Evolutionary conservation across 768 basidiomycete genomes (phyloP).

Genomic region (Pleurotus tuoliensis): DNA sequence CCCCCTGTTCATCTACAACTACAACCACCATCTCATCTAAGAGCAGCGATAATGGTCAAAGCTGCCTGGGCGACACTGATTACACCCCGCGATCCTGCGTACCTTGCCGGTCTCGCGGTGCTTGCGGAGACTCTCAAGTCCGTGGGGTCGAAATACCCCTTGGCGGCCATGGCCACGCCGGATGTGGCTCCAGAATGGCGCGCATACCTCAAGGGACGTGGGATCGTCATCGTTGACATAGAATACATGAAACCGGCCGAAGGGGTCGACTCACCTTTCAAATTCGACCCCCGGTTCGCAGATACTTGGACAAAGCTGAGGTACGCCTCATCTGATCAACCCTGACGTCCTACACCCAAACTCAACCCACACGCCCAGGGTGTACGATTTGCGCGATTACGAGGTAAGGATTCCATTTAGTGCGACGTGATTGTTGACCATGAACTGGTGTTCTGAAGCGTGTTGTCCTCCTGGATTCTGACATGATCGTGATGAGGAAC

Average conservation of each 20-base stretch:
- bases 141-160: slow-evolving; percentile 63
- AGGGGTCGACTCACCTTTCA: slow-evolving; percentile 35
- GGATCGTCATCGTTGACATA: slow-evolving; percentile 57
- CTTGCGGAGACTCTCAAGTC: slow-evolving; percentile 50
- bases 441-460: slow-evolving; percentile 39
- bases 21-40: too few species aligned
- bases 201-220: slow-evolving; percentile 45
- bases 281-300: slow-evolving; percentile 49
- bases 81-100: slow-evolving; percentile 33
- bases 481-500: slow-evolving; percentile 80
- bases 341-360: not conserved
- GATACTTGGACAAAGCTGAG: slow-evolving; percentile 76
- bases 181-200: slow-evolving; percentile 47
- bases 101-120: slow-evolving; percentile 62
- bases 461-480: slow-evolving; percentile 78
- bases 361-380: slow-evolving; percentile 25
- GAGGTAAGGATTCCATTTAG: slow-evolving; percentile 41
- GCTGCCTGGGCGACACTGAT: slow-evolving; percentile 45
- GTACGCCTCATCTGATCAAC: slow-evolving; percentile 18
- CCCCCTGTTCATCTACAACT: not conserved
- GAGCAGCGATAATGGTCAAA: slow-evolving; percentile 14
- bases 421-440: not conserved
- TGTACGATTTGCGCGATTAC: slow-evolving; percentile 65
- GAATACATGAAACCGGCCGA: slow-evolving; percentile 50
- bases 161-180: slow-evolving; percentile 75